phyloP scores from a whole-genome alignment of 106 monocot species.

The Vanilla planifolia region DNA sequence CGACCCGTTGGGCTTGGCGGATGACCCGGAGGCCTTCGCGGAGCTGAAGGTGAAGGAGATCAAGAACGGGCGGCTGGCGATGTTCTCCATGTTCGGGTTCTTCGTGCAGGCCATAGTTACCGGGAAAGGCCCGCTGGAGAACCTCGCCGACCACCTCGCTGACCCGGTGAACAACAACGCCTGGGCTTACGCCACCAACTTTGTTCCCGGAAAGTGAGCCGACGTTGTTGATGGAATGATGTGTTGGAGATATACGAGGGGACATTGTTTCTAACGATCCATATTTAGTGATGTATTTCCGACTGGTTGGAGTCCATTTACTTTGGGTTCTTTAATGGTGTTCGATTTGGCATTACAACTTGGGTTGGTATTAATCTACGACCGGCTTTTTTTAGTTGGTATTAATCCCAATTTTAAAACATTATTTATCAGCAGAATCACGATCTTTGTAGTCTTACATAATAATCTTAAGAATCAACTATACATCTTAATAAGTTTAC shows the following conservation, averaged over 20 bases:
- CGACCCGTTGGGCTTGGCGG: slow-evolving; percentile 42
- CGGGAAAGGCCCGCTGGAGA: slow-evolving; percentile 25
- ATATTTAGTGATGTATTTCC: no score
- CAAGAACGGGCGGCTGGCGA: slow-evolving; percentile 51
- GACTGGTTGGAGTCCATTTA: background rate
- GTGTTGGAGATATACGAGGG: no score
- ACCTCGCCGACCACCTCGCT: slow-evolving; percentile 24
- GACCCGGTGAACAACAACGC: slow-evolving; percentile 34
- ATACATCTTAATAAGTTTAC: no score
- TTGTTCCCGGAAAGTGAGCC: slow-evolving; percentile 26
- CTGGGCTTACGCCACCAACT: slow-evolving; percentile 30
- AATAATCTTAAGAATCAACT: no score
- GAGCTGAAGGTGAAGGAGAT: slow-evolving; percentile 68
- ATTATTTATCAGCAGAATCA: no score
- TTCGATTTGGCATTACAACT: no score
- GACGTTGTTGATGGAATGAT: background rate
- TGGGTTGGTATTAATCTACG: no score
- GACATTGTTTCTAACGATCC: no score
- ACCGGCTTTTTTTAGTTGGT: no score
- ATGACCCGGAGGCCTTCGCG: slow-evolving; percentile 59
- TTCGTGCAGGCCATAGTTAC: slow-evolving; percentile 31
- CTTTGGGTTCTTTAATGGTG: background rate
- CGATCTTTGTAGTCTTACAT: no score
- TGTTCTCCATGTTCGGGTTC: slow-evolving; percentile 62
- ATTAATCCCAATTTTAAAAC: no score